Conservation (phyloP, 2,329 filamentous ascomycete genomes). For the Gnomoniopsis sp. region DNA sequence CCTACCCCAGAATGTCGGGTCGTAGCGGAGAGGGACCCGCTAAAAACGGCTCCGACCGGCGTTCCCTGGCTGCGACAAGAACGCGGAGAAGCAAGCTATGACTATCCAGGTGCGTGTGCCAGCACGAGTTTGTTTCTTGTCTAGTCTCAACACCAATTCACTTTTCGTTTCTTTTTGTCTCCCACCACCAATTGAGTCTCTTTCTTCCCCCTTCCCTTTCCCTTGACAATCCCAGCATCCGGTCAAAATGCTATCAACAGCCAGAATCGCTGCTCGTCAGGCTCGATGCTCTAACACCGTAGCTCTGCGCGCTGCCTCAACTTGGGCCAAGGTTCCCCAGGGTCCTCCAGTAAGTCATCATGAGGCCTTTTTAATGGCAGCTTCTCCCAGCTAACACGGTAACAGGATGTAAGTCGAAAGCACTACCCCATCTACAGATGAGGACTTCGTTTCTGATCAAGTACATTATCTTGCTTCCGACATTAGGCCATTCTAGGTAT, state of each 20-base stretch:
- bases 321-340: slow-evolving; percentile 88
- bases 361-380: slow-evolving; percentile 12
- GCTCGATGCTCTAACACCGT: slow-evolving; percentile 39
- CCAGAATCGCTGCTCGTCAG: slow-evolving; percentile 52
- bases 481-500: slow-evolving; percentile 72
- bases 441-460: slow-evolving; percentile 20
- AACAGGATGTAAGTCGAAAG: slow-evolving; percentile 18
- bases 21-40: no score
- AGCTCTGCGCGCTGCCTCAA: slow-evolving; percentile 62
- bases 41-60: no score
- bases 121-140: background rate
- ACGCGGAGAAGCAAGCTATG: no score
- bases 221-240: slow-evolving; percentile 1
- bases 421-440: background rate
- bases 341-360: slow-evolving; percentile 59
- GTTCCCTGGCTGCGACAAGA: background rate
- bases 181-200: background rate
- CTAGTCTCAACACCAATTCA: background rate
- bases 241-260: slow-evolving; percentile 53
- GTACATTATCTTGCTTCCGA: slow-evolving; percentile 21
- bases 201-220: slow-evolving; percentile 8
- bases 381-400: slow-evolving; percentile 23
- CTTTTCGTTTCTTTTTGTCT: background rate
- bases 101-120: background rate
- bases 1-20: no score